Conservation (phyloP, 805 yeast genomes). For the Hanseniaspora nectarophila region DNA sequence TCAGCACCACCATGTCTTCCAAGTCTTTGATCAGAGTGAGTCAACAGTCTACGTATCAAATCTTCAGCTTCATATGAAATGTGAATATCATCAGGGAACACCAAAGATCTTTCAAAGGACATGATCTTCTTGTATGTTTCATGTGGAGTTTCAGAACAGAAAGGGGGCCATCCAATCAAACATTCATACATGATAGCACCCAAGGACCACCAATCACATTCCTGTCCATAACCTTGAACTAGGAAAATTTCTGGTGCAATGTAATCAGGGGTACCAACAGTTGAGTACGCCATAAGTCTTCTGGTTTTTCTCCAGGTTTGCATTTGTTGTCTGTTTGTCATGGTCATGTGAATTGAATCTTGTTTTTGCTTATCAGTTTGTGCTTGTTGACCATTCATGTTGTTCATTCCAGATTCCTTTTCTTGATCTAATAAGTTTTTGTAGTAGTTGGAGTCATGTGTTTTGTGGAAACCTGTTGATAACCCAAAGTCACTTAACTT, state of each 20-base stretch:
- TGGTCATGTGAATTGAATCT: slow-evolving; percentile 91
- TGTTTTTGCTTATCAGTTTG: slow-evolving; percentile 37
- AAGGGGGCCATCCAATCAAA: slow-evolving; percentile 94
- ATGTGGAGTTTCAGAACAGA: slow-evolving; percentile 87
- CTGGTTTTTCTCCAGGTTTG: slow-evolving; percentile 92
- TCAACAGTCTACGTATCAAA: slow-evolving; percentile 61
- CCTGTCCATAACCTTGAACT: slow-evolving; percentile 91
- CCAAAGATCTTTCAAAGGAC: slow-evolving; percentile 79
- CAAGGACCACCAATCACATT: slow-evolving; percentile 96
- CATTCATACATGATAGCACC: slow-evolving; percentile 97
- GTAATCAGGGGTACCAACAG: slow-evolving; percentile 93
- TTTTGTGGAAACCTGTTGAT: slow-evolving; percentile 84
- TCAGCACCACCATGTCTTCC: slow-evolving; percentile 89
- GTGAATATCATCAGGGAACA: slow-evolving; percentile 85
- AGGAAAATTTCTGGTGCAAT: slow-evolving; percentile 91
- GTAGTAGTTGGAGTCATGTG: slow-evolving; percentile 82
- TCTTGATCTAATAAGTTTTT: slow-evolving; percentile 61
- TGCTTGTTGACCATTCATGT: slow-evolving; percentile 20
- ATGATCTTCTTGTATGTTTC: slow-evolving; percentile 85
- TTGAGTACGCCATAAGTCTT: slow-evolving; percentile 86
- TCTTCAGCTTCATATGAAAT: slow-evolving; percentile 82
- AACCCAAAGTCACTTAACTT: slow-evolving; percentile 81
- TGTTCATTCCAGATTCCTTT: slow-evolving; percentile 28
- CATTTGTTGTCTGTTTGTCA: slow-evolving; percentile 88
- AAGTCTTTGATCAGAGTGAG: slow-evolving; percentile 64